phyloP scores from a whole-genome alignment of 495 filamentous ascomycete species.

The Tuber magnatum region DNA sequence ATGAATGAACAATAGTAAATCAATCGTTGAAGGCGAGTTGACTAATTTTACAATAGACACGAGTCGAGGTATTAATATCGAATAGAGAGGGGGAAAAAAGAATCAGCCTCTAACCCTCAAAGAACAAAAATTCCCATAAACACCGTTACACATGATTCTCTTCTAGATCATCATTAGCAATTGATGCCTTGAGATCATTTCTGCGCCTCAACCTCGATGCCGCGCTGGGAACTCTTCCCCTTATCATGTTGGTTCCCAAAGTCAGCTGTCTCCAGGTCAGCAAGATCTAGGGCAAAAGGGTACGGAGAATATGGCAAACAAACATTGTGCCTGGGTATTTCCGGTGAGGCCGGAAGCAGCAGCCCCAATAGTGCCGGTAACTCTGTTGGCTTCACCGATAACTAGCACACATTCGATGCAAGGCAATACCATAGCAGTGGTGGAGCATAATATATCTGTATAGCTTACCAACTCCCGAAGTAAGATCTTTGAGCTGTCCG shows the following conservation, averaged over 20 bases:
- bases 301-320: constrained; percentile 15
- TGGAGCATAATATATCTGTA: not conserved
- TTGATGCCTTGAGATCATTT: constrained; percentile 36
- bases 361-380: constrained; percentile 61
- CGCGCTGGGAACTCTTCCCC: constrained; percentile 79
- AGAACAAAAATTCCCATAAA: not conserved
- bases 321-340: constrained; percentile 54
- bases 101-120: not conserved
- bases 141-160: not conserved
- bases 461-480: constrained; percentile 49
- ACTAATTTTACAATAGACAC: not conserved
- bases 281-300: constrained; percentile 17
- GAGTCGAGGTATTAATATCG: not conserved
- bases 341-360: constrained; percentile 65
- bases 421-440: not conserved
- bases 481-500: constrained; percentile 73
- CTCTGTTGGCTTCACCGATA: constrained; percentile 53
- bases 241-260: constrained; percentile 63
- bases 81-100: not conserved
- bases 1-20: not conserved
- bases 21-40: no score
- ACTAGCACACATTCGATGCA: constrained; percentile 5
- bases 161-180: not conserved
- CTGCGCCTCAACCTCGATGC: constrained; percentile 73
- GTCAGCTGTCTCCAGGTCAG: constrained; percentile 21